Percentiles rank a stretch among this genome's conserved stretches.
These are phyloP conservation scores for Emydomyces testavorans DNA, from an alignment of 2,329 filamentous ascomycete genomes.

Conservation along the genomic window DNA sequence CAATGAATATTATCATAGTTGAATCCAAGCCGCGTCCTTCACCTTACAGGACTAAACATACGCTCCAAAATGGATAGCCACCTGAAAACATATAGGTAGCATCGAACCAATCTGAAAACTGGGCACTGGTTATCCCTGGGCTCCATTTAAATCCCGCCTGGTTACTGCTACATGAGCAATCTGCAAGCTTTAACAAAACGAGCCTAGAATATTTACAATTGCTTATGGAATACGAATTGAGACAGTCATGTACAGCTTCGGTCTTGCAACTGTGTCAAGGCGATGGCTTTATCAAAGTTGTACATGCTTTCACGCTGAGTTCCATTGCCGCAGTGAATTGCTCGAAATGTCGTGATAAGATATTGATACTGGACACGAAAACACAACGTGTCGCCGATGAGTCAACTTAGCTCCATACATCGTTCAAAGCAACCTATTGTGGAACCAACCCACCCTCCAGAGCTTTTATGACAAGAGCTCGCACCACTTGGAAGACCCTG, in stretches of 20 bases:
- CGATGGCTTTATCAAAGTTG: background rate
- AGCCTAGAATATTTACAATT: background rate
- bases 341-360: background rate
- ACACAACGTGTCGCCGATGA: background rate
- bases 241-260: too few species aligned
- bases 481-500: too few species aligned
- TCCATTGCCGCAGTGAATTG: background rate
- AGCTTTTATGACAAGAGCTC: background rate
- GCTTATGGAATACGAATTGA: too few species aligned
- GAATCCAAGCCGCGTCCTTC: background rate
- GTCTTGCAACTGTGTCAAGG: too few species aligned
- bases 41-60: background rate
- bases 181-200: background rate
- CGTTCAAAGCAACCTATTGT: background rate
- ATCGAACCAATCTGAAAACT: background rate
- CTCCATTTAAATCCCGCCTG: background rate
- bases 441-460: background rate
- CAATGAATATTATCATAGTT: constrained; percentile 1
- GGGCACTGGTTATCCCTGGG: constrained; percentile 1
- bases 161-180: background rate
- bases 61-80: background rate
- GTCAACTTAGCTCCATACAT: background rate
- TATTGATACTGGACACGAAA: background rate
- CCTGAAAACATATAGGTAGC: background rate
- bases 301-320: background rate